Evolutionary conservation across 495 filamentous ascomycete genomes (phyloP).

Genomic region (Aspergillus baeticus): DNA sequence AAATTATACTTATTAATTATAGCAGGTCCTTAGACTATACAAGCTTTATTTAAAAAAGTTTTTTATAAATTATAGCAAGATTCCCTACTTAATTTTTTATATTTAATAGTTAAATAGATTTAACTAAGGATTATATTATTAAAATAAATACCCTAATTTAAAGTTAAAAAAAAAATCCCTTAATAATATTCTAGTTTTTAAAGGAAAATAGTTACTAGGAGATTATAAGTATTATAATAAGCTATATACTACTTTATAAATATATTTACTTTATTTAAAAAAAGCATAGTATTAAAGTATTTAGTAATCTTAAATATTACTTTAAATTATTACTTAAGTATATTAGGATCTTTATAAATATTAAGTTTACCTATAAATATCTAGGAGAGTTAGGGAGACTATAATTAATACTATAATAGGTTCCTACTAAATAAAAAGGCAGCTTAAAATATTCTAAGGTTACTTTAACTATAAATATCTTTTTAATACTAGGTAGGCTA

Average conservation of each 20-base stretch:
- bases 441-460: background rate
- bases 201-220: slow-evolving; percentile 45
- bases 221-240: slow-evolving; percentile 26
- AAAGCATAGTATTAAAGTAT: slow-evolving; percentile 32
- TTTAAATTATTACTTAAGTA: slow-evolving; percentile 22
- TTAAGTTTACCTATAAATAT: slow-evolving; percentile 23
- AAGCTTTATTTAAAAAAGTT: slow-evolving; percentile 14
- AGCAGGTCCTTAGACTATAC: slow-evolving; percentile 19
- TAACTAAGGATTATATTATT: slow-evolving; percentile 46
- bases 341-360: slow-evolving; percentile 18
- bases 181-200: slow-evolving; percentile 58
- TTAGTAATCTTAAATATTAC: slow-evolving; percentile 26
- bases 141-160: slow-evolving; percentile 27
- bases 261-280: slow-evolving; percentile 47
- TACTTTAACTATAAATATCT: background rate
- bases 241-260: slow-evolving; percentile 31
- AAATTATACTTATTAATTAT: slow-evolving; percentile 17
- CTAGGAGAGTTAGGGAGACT: slow-evolving; percentile 6
- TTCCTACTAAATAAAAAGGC: background rate
- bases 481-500: background rate
- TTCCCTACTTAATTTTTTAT: slow-evolving; percentile 31
- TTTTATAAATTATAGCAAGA: slow-evolving; percentile 26
- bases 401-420: background rate
- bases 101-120: slow-evolving; percentile 43
- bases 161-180: slow-evolving; percentile 35